Evolutionary conservation across 2,329 filamentous ascomycete genomes (phyloP).

Genomic region (Calcarisporium arbuscula): DNA sequence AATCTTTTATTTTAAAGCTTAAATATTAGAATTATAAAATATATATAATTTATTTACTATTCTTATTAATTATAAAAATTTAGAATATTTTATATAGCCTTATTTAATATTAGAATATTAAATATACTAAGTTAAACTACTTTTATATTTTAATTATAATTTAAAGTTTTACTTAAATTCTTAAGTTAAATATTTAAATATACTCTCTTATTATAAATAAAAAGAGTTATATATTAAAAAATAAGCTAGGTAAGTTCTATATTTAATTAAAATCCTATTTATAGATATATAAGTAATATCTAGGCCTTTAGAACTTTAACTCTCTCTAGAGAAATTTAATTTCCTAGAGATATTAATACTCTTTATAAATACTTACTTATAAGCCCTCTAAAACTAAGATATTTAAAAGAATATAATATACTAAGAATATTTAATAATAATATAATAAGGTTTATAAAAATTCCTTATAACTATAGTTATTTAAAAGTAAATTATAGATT

Average conservation of each 20-base stretch:
- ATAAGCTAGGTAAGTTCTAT: background rate
- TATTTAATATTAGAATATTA: too few species aligned
- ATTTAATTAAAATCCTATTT: slow-evolving; percentile 2
- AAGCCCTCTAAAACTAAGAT: background rate
- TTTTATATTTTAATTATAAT: too few species aligned
- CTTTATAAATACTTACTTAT: background rate
- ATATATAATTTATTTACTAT: slow-evolving; percentile 4
- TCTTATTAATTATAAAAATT: slow-evolving; percentile 9
- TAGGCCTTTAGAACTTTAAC: too few species aligned
- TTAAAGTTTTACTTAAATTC: slow-evolving; percentile 1
- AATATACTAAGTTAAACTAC: too few species aligned
- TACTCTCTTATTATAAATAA: slow-evolving; percentile 2
- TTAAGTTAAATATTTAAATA: too few species aligned
- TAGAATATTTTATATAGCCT: slow-evolving; percentile 9
- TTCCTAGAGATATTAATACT: background rate
- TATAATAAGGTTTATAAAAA: slow-evolving; percentile 2
- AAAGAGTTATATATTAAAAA: background rate
- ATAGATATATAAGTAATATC: too few species aligned
- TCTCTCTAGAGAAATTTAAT: too few species aligned
- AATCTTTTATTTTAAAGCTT: slow-evolving; percentile 8
- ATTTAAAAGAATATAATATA: background rate
- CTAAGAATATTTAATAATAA: background rate
- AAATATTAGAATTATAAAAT: slow-evolving; percentile 4
- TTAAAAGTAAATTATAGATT: slow-evolving; percentile 1
- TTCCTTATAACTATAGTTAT: background rate